phyloP scores from a whole-genome alignment of 1,284 basidiomycete genomes.

The Pisolithus thermaeus region DNA sequence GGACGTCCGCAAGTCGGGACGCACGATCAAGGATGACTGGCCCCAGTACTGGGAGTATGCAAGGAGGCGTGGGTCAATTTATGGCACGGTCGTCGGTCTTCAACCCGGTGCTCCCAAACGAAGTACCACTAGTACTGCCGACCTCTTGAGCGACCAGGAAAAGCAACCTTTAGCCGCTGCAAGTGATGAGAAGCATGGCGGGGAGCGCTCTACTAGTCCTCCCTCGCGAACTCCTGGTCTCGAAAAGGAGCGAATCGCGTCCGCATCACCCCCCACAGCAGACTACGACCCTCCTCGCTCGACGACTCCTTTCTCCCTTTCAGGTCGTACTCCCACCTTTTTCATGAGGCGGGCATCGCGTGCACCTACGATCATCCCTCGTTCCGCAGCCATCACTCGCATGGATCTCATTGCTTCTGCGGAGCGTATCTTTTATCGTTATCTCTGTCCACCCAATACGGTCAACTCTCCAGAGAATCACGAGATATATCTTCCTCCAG shows the following conservation, averaged over 20 bases:
- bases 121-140: constrained; percentile 68
- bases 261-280: constrained; percentile 43
- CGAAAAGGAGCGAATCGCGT: constrained; percentile 44
- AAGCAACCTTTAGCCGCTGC: constrained; percentile 48
- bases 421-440: constrained; percentile 92
- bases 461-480: constrained; percentile 67
- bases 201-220: constrained; percentile 48
- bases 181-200: constrained; percentile 44
- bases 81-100: constrained; percentile 84
- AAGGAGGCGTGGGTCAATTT: constrained; percentile 82
- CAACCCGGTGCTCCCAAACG: constrained; percentile 57
- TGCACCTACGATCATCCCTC: constrained; percentile 84
- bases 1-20: constrained; percentile 91
- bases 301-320: constrained; percentile 73
- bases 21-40: constrained; percentile 92
- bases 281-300: constrained; percentile 52
- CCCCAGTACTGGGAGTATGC: constrained; percentile 95
- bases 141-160: constrained; percentile 61
- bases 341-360: constrained; percentile 69
- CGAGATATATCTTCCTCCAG: constrained; percentile 93
- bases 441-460: constrained; percentile 73
- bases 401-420: constrained; percentile 88
- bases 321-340: constrained; percentile 64
- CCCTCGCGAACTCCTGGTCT: constrained; percentile 35
- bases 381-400: constrained; percentile 86